Conservation (phyloP, 129 eudicot genomes). For the Artemisia argyi region DNA sequence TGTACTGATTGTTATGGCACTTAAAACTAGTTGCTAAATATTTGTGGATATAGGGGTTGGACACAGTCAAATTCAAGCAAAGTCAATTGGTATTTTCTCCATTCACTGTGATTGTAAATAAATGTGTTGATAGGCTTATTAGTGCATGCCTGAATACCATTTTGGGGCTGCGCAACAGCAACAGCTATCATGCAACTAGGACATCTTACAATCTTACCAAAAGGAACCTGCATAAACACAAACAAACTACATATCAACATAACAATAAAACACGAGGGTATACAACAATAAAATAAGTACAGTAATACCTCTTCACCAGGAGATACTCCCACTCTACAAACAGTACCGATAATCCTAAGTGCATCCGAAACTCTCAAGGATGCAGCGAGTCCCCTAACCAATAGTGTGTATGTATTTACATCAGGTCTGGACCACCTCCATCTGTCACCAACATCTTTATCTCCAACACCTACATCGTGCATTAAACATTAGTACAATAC, state of each 20-base stretch:
- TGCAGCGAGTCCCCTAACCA: conserved; percentile 79
- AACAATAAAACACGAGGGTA: neutral
- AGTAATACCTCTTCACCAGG: conserved; percentile 82
- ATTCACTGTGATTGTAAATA: neutral
- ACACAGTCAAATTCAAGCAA: too few species aligned
- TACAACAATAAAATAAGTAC: conserved; percentile 9
- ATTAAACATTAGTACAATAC: conserved; percentile 9
- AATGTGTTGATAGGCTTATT: conserved; percentile 16
- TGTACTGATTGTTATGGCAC: neutral
- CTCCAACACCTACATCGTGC: conserved; percentile 48
- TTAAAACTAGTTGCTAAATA: neutral
- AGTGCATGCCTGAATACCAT: conserved; percentile 94
- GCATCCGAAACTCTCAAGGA: conserved; percentile 91
- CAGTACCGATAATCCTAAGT: conserved; percentile 58
- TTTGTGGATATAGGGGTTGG: neutral
- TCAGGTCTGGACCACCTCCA: conserved; percentile 99
- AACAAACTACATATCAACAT: conserved; percentile 16
- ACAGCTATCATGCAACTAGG: conserved; percentile 84
- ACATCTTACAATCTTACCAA: conserved; percentile 88
- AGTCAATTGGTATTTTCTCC: too few species aligned
- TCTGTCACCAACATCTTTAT: conserved; percentile 51
- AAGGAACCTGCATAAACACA: conserved; percentile 77
- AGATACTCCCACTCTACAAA: conserved; percentile 84
- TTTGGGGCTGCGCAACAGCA: conserved; percentile 96
- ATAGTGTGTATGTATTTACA: conserved; percentile 60